A percentile compares a stretch with the other conserved stretches of the same genome.
phyloP scores from a whole-genome alignment of 805 yeast genomes.

The Candida oleophila region DNA sequence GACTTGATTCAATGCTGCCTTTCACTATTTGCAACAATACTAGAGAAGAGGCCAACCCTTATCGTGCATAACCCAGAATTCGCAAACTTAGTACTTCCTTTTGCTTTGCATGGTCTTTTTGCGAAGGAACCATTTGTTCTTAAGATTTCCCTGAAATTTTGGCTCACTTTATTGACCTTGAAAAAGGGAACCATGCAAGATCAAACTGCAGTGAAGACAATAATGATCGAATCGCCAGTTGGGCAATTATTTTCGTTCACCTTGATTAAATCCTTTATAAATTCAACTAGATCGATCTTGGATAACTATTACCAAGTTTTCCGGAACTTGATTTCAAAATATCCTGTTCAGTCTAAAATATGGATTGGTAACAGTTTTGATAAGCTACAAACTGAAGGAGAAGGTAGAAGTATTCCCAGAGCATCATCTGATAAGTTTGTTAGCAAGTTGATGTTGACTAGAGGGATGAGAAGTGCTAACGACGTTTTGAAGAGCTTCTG shows the following conservation, averaged over 20 bases:
- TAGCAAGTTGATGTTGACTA: conserved; percentile 56
- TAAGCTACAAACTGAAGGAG: conserved; percentile 8
- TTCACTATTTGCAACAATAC: conserved; percentile 48
- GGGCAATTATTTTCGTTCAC: conserved; percentile 26
- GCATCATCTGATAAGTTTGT: conserved; percentile 39
- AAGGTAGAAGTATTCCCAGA: conserved; percentile 19
- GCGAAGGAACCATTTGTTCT: conserved; percentile 57
- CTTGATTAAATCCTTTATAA: conserved; percentile 34
- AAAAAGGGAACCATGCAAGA: conserved; percentile 47
- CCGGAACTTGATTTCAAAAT: conserved; percentile 46
- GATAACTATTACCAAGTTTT: conserved; percentile 56
- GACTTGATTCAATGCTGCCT: conserved; percentile 55
- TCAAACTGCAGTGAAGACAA: conserved; percentile 25
- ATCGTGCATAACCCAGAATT: conserved; percentile 33
- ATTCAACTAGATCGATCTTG: conserved; percentile 56
- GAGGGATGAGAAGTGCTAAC: conserved; percentile 64
- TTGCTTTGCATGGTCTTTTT: conserved; percentile 37
- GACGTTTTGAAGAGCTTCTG: conserved; percentile 62
- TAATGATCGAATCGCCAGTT: conserved; percentile 20
- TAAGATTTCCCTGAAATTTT: conserved; percentile 52
- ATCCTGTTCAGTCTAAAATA: conserved; percentile 44
- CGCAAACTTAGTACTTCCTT: conserved; percentile 19
- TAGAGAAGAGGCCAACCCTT: conserved; percentile 50
- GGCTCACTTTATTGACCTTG: conserved; percentile 49
- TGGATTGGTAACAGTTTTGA: conserved; percentile 43